phyloP scores from a whole-genome alignment of 2,329 filamentous ascomycete genomes.

The Escovopsis weberi region DNA sequence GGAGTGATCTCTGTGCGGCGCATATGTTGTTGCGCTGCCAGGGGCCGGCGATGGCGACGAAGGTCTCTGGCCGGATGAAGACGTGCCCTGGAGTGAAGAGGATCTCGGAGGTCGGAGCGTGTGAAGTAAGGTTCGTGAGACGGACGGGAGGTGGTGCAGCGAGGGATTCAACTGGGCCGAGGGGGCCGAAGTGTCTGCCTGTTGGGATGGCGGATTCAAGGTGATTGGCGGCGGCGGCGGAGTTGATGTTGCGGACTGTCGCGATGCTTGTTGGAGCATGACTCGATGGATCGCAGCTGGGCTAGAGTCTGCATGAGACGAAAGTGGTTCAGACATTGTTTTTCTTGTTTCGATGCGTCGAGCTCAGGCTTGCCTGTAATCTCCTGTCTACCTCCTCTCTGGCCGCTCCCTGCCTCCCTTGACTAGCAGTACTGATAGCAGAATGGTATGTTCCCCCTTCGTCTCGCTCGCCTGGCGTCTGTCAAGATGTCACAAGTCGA shows the following conservation, averaged over 20 bases:
- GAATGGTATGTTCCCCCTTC: too few relatives aligned
- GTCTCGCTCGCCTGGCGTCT: too few relatives aligned
- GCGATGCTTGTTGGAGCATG: neutral
- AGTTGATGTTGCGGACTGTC: neutral
- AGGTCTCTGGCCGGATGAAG: slow-evolving; percentile 6
- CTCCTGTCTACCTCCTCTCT: neutral
- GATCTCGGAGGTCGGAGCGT: slow-evolving; percentile 24
- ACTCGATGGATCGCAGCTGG: slow-evolving; percentile 1
- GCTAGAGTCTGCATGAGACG: slow-evolving; percentile 10
- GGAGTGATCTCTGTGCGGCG: slow-evolving; percentile 3
- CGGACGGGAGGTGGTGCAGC: slow-evolving; percentile 9
- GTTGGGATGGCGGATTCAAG: slow-evolving; percentile 2
- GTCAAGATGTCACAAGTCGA: too few relatives aligned
- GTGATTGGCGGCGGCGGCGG: slow-evolving; percentile 3
- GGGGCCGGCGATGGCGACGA: slow-evolving; percentile 8
- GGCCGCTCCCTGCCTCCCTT: slow-evolving; percentile 1
- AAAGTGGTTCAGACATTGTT: slow-evolving; percentile 12
- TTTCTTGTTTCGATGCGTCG: too few relatives aligned
- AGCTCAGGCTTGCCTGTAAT: neutral
- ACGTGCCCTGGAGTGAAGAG: slow-evolving; percentile 20
- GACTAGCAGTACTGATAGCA: neutral
- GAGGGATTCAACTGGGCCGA: slow-evolving; percentile 4
- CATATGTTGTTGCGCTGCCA: slow-evolving; percentile 1
- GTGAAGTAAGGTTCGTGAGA: slow-evolving; percentile 15
- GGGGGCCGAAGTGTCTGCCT: slow-evolving; percentile 1